Base-by-base conservation (phyloP, 768 basidiomycete genomes). In the Epithele typhae region DNA sequence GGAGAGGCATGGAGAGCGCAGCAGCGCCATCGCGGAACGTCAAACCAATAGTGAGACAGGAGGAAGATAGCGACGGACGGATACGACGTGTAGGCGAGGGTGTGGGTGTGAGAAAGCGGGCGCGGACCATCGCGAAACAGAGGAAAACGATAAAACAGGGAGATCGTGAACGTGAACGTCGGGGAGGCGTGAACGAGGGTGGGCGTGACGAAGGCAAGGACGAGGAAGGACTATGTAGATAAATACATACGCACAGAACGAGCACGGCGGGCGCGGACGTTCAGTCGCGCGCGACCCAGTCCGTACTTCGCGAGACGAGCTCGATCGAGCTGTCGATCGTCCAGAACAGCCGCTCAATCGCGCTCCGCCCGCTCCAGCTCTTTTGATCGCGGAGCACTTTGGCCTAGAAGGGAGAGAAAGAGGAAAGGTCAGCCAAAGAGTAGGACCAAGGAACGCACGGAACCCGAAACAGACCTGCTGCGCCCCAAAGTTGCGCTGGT, bases 311-410 rank as follows among this genome's bases (percentile, higher is more conserved):
- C 45, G 84, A 79, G 58, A 83, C 87, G 56, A 94, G 78, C 70
- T 90, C 91, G 49, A 92, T 83, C 10, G 90, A 86, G 64, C 87
- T 86, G 60, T 97, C 94, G 46, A 85, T 84, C 30, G 87, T 89
- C 85, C 91, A 95, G 69, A 97, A 97, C 52, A 92, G 65, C 30
- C 87, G 77, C 64, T 99, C 96, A 18, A 89, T 96, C 14, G 89
- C 83, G 55, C 90, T 93, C 40, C 92, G 75, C 21, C 83, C 82
- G 52, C 84, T 96, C 95, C 95, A 98, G 60, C 87, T 87, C 66
- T 92, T 92, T 64, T 99, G 96, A 60, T 94, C 90, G 21, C 95
- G 79, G 11, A 99, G 72, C 46, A 98, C 92, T 84, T 96, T 94
- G 15, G 95, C 95, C 89, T 95, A 53, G 22, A 42, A 32, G 43